Conservation (phyloP, 306 rosid species). For the Corylus heterophylla region DNA sequence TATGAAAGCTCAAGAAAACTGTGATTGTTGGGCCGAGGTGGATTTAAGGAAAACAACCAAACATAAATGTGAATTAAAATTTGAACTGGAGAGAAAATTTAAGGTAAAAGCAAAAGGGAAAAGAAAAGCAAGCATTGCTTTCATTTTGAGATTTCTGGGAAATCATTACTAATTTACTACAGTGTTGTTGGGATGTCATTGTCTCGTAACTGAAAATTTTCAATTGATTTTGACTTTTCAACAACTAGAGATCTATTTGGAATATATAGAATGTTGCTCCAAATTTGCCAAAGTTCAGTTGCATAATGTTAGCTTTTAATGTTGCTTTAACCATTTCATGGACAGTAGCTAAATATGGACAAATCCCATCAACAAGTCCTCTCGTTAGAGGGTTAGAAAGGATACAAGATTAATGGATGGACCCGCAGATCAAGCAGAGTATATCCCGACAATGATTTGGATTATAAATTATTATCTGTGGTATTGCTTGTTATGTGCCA, state of each 20-base stretch:
- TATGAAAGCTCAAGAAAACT: not conserved
- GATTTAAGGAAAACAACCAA: not conserved
- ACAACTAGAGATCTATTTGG: not conserved
- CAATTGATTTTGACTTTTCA: slow-evolving; percentile 5
- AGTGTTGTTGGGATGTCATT: slow-evolving; percentile 50
- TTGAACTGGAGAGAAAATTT: not conserved
- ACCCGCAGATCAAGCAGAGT: too few species aligned
- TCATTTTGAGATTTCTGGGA: slow-evolving; percentile 53
- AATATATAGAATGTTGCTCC: not conserved
- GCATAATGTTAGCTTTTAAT: not conserved
- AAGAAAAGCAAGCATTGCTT: slow-evolving; percentile 60
- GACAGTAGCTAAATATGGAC: not conserved
- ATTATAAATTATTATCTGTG: too few species aligned
- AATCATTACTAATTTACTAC: slow-evolving; percentile 8
- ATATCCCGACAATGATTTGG: too few species aligned
- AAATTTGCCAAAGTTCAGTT: not conserved
- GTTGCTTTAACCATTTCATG: not conserved
- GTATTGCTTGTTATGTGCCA: too few species aligned
- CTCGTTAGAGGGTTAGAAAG: too few species aligned
- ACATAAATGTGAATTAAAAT: not conserved
- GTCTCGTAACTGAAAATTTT: slow-evolving; percentile 39
- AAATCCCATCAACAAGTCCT: too few species aligned
- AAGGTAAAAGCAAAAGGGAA: not conserved
- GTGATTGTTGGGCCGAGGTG: not conserved
- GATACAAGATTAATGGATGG: too few species aligned